These are phyloP conservation scores for Jatropha curcas DNA, from an alignment of 345 rosid species.

Conservation along the genomic window DNA sequence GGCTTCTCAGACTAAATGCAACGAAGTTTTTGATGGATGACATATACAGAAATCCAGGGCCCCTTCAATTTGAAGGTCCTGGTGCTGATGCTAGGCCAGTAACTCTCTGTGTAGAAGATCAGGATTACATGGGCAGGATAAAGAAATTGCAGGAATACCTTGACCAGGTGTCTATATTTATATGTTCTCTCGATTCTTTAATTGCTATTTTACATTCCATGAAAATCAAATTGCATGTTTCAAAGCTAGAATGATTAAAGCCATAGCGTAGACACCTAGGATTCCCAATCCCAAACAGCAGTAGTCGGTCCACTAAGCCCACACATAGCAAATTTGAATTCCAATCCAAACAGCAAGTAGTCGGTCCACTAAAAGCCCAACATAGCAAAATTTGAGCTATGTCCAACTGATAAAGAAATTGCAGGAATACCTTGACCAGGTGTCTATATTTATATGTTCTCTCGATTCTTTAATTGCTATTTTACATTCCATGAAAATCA, in stretches of 20 bases:
- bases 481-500: background rate
- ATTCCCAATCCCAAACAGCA: too few species aligned
- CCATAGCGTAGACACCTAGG: too few species aligned
- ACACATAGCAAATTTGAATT: too few species aligned
- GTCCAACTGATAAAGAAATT: constrained; percentile 64
- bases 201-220: background rate
- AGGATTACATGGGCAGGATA: constrained; percentile 99
- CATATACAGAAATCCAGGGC: constrained; percentile 95
- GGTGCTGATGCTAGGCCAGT: constrained; percentile 92
- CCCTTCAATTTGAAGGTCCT: constrained; percentile 93
- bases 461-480: background rate
- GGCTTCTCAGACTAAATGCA: constrained; percentile 78
- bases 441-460: constrained; percentile 16
- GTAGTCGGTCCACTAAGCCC: too few species aligned
- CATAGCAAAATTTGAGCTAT: background rate
- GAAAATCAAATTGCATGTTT: background rate
- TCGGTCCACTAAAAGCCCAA: too few species aligned
- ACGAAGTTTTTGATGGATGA: constrained; percentile 80
- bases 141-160: constrained; percentile 87
- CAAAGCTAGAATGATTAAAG: background rate
- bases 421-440: constrained; percentile 90
- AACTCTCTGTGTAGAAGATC: constrained; percentile 87
- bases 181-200: background rate
- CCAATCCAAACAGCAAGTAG: too few species aligned
- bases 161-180: constrained; percentile 55